phyloP scores from a whole-genome alignment of 495 filamentous ascomycete genomes.

The Hamigera avellanea region DNA sequence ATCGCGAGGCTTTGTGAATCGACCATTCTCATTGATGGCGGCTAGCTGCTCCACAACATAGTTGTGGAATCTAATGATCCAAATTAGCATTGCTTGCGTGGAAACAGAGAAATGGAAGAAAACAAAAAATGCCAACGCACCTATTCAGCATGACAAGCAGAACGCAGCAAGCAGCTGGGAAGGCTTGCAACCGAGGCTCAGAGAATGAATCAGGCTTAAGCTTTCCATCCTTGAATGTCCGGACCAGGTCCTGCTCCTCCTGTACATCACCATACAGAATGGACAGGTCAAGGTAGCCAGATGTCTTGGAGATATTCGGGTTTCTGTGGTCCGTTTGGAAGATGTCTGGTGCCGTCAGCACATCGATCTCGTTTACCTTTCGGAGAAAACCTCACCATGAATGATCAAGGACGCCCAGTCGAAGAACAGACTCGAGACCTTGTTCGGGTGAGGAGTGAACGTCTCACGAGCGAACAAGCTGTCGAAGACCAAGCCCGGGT shows the following conservation, averaged over 20 bases:
- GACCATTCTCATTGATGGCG: constrained; percentile 58
- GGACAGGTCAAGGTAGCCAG: constrained; percentile 46
- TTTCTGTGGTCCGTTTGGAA: constrained; percentile 47
- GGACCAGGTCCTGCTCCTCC: constrained; percentile 44
- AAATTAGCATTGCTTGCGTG: no score
- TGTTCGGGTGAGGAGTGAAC: constrained; percentile 44
- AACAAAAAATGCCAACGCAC: constrained; percentile 4
- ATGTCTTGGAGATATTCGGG: constrained; percentile 42
- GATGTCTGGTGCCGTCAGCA: constrained; percentile 24
- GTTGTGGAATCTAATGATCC: constrained; percentile 52
- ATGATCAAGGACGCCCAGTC: constrained; percentile 47
- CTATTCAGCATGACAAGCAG: constrained; percentile 46
- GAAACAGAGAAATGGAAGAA: background rate
- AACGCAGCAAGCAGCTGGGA: constrained; percentile 45
- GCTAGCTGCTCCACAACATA: constrained; percentile 59
- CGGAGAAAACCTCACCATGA: constrained; percentile 28
- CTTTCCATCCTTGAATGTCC: constrained; percentile 44
- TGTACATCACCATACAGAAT: constrained; percentile 46
- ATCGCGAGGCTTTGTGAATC: constrained; percentile 50
- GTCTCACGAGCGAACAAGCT: constrained; percentile 39
- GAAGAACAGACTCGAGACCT: constrained; percentile 47
- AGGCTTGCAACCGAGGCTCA: constrained; percentile 41
- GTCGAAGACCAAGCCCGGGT: constrained; percentile 43
- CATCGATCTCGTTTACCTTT: constrained; percentile 2
- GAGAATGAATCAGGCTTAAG: constrained; percentile 48